Percentiles rank a stretch among this genome's conserved stretches.
phyloP scores from a whole-genome alignment of 768 basidiomycete species.

The Filobasidium floriforme region DNA sequence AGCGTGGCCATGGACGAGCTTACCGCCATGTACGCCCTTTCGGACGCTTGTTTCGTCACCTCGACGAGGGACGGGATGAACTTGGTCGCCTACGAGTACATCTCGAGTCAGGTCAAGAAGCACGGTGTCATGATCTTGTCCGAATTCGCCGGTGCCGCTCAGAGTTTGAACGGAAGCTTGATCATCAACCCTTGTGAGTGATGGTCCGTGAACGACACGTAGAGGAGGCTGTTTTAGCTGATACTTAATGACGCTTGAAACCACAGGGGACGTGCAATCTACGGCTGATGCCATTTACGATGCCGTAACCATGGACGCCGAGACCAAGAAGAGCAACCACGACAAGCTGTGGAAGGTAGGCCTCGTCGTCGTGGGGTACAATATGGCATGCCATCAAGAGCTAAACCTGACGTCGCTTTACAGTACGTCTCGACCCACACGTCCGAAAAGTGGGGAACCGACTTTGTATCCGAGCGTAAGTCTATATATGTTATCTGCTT shows the following conservation, averaged over 20 bases:
- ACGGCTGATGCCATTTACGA: conserved; percentile 96
- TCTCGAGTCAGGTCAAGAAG: conserved; percentile 83
- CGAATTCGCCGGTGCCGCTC: conserved; percentile 96
- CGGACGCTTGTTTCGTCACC: conserved; percentile 91
- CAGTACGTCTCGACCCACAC: conserved; percentile 45
- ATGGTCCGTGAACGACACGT: neutral
- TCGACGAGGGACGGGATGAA: conserved; percentile 99
- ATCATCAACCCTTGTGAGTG: conserved; percentile 78
- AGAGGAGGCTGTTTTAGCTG: neutral
- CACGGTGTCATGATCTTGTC: conserved; percentile 97
- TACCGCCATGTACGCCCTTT: conserved; percentile 92
- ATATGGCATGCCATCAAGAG: neutral
- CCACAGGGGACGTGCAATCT: conserved; percentile 80
- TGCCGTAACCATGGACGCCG: conserved; percentile 79
- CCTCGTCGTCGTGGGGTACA: conserved; percentile 4
- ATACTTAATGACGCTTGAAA: neutral
- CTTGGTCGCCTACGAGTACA: conserved; percentile 96
- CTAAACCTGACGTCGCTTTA: conserved; percentile 7
- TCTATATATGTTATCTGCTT: conserved; percentile 8
- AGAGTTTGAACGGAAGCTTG: conserved; percentile 86
- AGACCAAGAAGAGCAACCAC: conserved; percentile 82
- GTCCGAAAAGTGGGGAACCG: conserved; percentile 43
- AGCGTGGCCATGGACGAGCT: conserved; percentile 86
- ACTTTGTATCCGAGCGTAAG: conserved; percentile 43
- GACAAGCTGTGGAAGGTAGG: conserved; percentile 78